Evolutionary conservation across 192 early-diverging fungal genomes (phyloP).

Genomic region (Podila clonocystis): DNA sequence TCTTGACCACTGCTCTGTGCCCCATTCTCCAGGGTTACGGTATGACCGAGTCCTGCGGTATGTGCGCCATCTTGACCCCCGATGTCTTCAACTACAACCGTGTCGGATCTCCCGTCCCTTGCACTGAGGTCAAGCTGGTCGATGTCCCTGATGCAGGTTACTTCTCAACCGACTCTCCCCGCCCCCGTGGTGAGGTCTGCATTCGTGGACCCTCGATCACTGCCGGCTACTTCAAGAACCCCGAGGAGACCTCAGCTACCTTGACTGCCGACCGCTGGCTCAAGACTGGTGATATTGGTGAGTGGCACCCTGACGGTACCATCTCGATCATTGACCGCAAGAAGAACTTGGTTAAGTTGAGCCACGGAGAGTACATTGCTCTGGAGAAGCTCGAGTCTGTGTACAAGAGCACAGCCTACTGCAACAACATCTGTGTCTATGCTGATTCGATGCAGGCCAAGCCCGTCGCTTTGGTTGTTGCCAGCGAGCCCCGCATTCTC

Average conservation of each 20-base stretch:
- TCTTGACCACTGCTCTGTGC: slow-evolving; percentile 80
- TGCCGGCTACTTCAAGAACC: slow-evolving; percentile 83
- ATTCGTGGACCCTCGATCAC: slow-evolving; percentile 84
- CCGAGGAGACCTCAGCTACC: slow-evolving; percentile 69
- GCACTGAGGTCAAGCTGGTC: slow-evolving; percentile 83
- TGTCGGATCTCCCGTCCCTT: slow-evolving; percentile 81
- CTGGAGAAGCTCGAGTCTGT: slow-evolving; percentile 93
- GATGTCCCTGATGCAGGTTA: slow-evolving; percentile 75
- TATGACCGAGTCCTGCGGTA: slow-evolving; percentile 83
- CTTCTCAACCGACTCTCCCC: slow-evolving; percentile 62
- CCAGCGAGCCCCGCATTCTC: slow-evolving; percentile 65
- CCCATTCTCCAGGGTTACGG: slow-evolving; percentile 92
- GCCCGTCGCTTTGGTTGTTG: slow-evolving; percentile 82
- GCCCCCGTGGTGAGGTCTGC: slow-evolving; percentile 87
- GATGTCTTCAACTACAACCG: slow-evolving; percentile 65
- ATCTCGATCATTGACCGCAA: slow-evolving; percentile 90
- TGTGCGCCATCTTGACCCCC: slow-evolving; percentile 74
- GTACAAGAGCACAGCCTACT: slow-evolving; percentile 78
- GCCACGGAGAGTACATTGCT: slow-evolving; percentile 93
- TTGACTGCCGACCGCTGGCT: slow-evolving; percentile 87
- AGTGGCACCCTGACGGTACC: slow-evolving; percentile 81
- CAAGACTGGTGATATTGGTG: slow-evolving; percentile 90
- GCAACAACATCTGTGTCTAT: slow-evolving; percentile 83
- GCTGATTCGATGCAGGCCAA: slow-evolving; percentile 75
- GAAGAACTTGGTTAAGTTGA: slow-evolving; percentile 95